Base-by-base conservation (phyloP, 2,329 filamentous ascomycete genomes). In the Phoma sp. region DNA sequence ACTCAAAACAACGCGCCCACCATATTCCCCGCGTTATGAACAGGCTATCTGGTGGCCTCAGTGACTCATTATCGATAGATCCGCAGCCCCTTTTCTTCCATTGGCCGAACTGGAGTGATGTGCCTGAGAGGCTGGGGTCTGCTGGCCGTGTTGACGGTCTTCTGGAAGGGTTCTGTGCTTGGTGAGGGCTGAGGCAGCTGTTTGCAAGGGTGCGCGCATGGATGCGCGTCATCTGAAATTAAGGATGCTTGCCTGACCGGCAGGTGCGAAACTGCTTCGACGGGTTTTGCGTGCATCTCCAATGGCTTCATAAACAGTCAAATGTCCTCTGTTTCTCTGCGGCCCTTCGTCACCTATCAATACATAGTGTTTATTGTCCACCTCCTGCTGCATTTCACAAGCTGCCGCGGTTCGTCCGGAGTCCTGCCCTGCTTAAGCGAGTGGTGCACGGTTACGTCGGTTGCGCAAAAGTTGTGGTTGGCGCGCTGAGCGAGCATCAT, bases 161-260 rank as follows among this genome's bases (percentile, higher is more conserved):
- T 50, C 46, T 52, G 45, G 47, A 58, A 48, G 38, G 41, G 44
- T 52, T 48, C 39, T 52, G 38, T 37, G 45, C 45, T 42, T 40
- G 32, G 47, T 57, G 40, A 44, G 37, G 29, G 45, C 41, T 48
- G 40, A 45, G 23, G 29, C 45, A 39, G 38, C 14, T 25, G 24
- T 38, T 23, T 51, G 59, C 60, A 44, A 47, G 62, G 64, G 30
- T 30, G 32, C 29, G 36, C 52, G 60, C 59, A 47, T 46, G 64
- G 64, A 65, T 66, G 52, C 62, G 61, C 58, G 64, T 66, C 54
- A 47, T 36, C 42, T 44, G 54, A 66, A 47, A 66, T 67, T 66
- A 64, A 62, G 60, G 61, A 62, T 57, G 41, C 54, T 48, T 40
- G 53, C 14, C 32, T 24, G 25, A 41, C 22, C 27, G 37, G 37